Evolutionary conservation across 208 protist species (phyloP).

Genomic region (Perkinsela sp.): DNA sequence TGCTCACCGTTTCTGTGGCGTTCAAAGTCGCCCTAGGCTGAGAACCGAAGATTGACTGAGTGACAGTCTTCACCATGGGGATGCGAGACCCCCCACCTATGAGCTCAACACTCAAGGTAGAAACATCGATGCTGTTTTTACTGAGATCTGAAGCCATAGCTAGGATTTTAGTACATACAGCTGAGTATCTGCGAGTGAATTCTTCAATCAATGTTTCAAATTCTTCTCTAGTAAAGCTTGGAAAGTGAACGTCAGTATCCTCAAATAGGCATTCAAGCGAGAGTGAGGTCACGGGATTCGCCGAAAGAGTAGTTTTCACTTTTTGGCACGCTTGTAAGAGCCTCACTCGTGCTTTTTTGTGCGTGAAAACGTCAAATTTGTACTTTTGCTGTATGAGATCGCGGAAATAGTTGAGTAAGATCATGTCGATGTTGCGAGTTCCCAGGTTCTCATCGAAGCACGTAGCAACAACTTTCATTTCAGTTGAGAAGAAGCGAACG

Average conservation of each 20-base stretch:
- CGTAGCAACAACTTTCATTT: slow-evolving; percentile 38
- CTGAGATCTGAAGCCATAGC: background rate
- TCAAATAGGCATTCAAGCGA: slow-evolving; percentile 62
- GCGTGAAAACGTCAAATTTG: slow-evolving; percentile 41
- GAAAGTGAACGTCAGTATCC: slow-evolving; percentile 59
- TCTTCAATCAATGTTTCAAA: slow-evolving; percentile 22
- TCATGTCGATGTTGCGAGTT: slow-evolving; percentile 46
- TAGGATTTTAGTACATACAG: slow-evolving; percentile 5
- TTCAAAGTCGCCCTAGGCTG: slow-evolving; percentile 49
- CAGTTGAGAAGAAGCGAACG: slow-evolving; percentile 37
- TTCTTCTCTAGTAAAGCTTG: slow-evolving; percentile 27
- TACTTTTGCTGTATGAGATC: slow-evolving; percentile 46
- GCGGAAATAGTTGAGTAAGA: slow-evolving; percentile 32
- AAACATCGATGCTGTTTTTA: slow-evolving; percentile 18
- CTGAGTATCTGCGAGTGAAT: slow-evolving; percentile 17
- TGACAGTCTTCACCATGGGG: slow-evolving; percentile 32
- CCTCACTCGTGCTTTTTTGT: slow-evolving; percentile 40
- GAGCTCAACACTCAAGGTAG: slow-evolving; percentile 22
- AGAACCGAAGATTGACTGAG: slow-evolving; percentile 26
- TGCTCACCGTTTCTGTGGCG: slow-evolving; percentile 47
- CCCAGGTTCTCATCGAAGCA: slow-evolving; percentile 44
- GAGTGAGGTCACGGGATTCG: slow-evolving; percentile 34
- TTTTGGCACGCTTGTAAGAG: slow-evolving; percentile 47
- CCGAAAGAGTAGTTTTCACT: slow-evolving; percentile 64
- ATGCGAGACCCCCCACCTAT: slow-evolving; percentile 66